Base-by-base conservation (phyloP, 2,329 filamentous ascomycete genomes). In the Talaromyces atroroseus region DNA sequence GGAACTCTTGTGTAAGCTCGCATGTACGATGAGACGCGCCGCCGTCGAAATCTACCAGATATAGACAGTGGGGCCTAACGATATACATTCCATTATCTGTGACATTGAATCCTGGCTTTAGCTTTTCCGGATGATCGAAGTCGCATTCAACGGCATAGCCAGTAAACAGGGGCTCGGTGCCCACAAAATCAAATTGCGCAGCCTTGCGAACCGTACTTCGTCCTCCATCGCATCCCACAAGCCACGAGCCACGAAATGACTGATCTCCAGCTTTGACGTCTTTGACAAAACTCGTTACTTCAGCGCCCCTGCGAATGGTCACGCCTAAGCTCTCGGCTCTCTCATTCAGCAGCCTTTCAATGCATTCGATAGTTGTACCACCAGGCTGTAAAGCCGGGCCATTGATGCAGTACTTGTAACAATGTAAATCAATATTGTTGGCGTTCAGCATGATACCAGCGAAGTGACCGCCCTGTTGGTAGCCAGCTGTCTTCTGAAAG, bases 151-250 rank as follows among this genome's bases (percentile, higher is more conserved):
- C 64, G 1, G 63, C 58, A 55, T 73, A 75, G 21, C 66, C 69
- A 10, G 70, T 75, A 14, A 73, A 68, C 42, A 65, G 66, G 6
- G 74, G 59, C 20, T 68, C 67, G 12, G 70, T 72, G 1, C 74
- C 73, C 20, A 63, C 60, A 53, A 75, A 72, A 2, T 67, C 62
- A 57, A 76, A 71, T 2, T 68, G 69, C 0, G 66, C 70, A 11
- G 66, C 61, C 44, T 69, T 66, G 54, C 75, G 69, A 14, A 76
- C 64, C 6, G 62, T 57, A 57, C 74, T 76, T 10, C 68, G 68
- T 1, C 72, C 74, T 16, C 74, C 74, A 58, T 78, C 75, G 54
- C 74, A 76, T 8, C 74, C 75, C 1, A 76, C 67, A 2, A 76
- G 66, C 68, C 74, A 76, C 23, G 66, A 63, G 2, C 58, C 64